Base-by-base conservation (phyloP, 1,139 yeast genomes). In the Casaregolazyma lundiana region DNA sequence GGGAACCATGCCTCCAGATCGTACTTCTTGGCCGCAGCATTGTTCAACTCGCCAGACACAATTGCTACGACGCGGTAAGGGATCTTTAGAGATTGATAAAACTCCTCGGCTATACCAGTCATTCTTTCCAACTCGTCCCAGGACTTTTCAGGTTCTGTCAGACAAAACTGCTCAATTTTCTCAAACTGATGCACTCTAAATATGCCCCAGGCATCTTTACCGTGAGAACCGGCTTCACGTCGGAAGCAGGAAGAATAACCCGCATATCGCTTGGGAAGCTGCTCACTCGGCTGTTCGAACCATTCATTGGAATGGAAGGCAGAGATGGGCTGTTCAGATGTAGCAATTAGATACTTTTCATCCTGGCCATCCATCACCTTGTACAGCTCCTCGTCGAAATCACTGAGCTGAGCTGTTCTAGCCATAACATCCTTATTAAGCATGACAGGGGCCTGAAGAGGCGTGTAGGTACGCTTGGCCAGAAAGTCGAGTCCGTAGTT, bases 1-100 rank as follows among this genome's bases (percentile, higher is more conserved):
- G 99, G 99, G 95, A 92, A 94, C 99, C 99, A 92, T 41, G 99
- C 99, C 76, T 92, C 99, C 66, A 92, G 78, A 72, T 92, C 99
- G 75, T 84, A 92, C 72, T 92, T 92, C 77, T 92, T 92, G 57
- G 98, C 97, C 52, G 98, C 98, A 48, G 99, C 97, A 61, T 94
- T 92, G 78, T 94, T 94, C 67, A 94, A 81, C 73, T 92, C 99
- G 58, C 98, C 98, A 52, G 96, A 87, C 52, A 94, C 98, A 69
- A 94, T 92, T 58, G 96, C 96, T 53, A 94, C 98, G 51, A 92
- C 94, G 69, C 97, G 81, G 78, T 92, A 92, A 54, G 98, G 98
- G 62, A 92, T 73, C 41, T 90, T 90, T 59, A 92, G 80, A 34
- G 95, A 81, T 73, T 89, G 78, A 76, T 92, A 94, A 68, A 92